phyloP scores from a whole-genome alignment of 2,329 filamentous ascomycete genomes.

The Fusarium sp. region DNA sequence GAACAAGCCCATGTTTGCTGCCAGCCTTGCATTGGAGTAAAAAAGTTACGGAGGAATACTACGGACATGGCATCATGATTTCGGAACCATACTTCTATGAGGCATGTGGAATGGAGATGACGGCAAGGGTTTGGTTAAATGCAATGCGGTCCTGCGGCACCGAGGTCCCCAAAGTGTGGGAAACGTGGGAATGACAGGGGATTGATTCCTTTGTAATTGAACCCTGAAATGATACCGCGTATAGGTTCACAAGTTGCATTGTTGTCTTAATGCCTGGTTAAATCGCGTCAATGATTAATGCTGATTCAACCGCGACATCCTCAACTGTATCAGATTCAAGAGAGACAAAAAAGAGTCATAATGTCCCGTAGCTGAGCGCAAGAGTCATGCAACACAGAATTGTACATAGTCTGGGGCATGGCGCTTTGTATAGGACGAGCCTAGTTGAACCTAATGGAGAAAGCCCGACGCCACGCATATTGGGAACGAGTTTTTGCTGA shows the following conservation, averaged over 20 bases:
- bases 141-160: constrained; percentile 29
- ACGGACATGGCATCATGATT: constrained; percentile 14
- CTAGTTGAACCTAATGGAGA: constrained; percentile 38
- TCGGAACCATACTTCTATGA: constrained; percentile 2
- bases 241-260: not conserved
- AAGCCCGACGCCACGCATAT: constrained; percentile 37
- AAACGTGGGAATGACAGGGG: constrained; percentile 36
- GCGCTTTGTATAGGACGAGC: constrained; percentile 33
- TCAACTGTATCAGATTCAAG: not conserved
- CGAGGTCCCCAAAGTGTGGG: constrained; percentile 16
- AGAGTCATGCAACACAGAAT: constrained; percentile 36
- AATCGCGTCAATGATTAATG: not conserved
- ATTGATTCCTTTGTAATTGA: constrained; percentile 3
- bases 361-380: constrained; percentile 5
- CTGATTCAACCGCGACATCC: not conserved
- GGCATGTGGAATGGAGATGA: constrained; percentile 14
- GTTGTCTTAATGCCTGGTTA: not conserved
- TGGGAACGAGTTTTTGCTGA: constrained; percentile 2
- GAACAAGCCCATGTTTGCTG: constrained; percentile 8
- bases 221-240: constrained; percentile 11
- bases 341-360: not conserved
- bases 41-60: not conserved
- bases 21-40: not conserved
- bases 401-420: constrained; percentile 28
- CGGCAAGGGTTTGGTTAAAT: constrained; percentile 15